Percentiles rank a stretch among this genome's conserved stretches.
These are phyloP conservation scores for Yamadazyma trypodendri DNA, from an alignment of 1,139 yeast genomes.

Conservation along the genomic window DNA sequence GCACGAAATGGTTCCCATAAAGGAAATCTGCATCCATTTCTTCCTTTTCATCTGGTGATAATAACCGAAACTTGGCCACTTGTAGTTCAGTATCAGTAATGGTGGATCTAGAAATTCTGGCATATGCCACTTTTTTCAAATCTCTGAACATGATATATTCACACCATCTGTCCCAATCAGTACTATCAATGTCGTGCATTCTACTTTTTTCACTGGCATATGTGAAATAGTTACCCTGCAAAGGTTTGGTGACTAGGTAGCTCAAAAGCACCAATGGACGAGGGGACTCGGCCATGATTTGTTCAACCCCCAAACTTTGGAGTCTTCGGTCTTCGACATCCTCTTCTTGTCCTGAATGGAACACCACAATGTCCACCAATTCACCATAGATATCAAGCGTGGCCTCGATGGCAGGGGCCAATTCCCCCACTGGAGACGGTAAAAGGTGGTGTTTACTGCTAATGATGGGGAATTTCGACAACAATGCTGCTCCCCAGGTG, in stretches of 20 bases:
- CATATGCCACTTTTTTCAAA: slow-evolving; percentile 86
- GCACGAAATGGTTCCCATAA: slow-evolving; percentile 56
- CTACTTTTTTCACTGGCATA: slow-evolving; percentile 82
- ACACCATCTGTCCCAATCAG: slow-evolving; percentile 98
- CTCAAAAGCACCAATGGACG: slow-evolving; percentile 83
- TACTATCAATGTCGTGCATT: slow-evolving; percentile 89
- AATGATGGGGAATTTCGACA: slow-evolving; percentile 91
- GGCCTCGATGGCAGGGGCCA: slow-evolving; percentile 98
- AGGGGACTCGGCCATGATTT: slow-evolving; percentile 73
- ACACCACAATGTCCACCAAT: slow-evolving; percentile 85
- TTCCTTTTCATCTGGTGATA: slow-evolving; percentile 41
- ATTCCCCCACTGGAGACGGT: slow-evolving; percentile 95
- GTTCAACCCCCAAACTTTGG: slow-evolving; percentile 75
- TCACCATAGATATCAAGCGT: slow-evolving; percentile 89
- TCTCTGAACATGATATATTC: slow-evolving; percentile 90
- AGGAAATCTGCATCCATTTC: slow-evolving; percentile 41
- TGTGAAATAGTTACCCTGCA: slow-evolving; percentile 86
- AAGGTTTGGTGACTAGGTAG: slow-evolving; percentile 85
- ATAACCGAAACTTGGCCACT: slow-evolving; percentile 82
- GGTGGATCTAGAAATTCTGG: slow-evolving; percentile 88
- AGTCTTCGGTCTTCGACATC: slow-evolving; percentile 90
- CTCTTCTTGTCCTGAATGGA: slow-evolving; percentile 98
- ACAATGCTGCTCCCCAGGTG: slow-evolving; percentile 94
- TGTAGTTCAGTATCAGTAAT: slow-evolving; percentile 97
- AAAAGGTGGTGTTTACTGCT: slow-evolving; percentile 86